Conservation (phyloP, 176 grass and related monocot species). For the Aegilops speltoides region DNA sequence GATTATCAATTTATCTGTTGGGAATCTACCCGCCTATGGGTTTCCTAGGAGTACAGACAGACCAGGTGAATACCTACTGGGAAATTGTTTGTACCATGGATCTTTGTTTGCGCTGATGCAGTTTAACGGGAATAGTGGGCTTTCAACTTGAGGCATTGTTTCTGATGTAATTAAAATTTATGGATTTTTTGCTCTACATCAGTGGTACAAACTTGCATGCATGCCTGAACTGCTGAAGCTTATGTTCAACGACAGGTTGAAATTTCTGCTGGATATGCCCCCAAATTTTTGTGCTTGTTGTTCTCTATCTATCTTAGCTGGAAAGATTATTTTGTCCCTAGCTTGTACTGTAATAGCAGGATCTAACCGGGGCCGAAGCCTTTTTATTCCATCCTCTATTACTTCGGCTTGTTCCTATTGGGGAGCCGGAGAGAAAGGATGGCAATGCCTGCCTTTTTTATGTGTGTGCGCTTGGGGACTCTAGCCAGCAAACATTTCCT, state of each 20-base stretch:
- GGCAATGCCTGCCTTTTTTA: too few species aligned
- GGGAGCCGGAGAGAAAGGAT: too few species aligned
- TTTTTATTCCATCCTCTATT: too few species aligned
- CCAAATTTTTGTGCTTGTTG: background rate
- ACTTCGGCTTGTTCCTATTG: too few species aligned
- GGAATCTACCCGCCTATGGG: background rate
- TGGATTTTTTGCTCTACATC: background rate
- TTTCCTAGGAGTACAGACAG: background rate
- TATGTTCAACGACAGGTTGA: background rate
- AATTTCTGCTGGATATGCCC: background rate
- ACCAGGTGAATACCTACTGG: constrained; percentile 11
- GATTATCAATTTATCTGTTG: background rate
- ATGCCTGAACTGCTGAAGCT: background rate
- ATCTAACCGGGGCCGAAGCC: too few species aligned
- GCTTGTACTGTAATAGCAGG: background rate
- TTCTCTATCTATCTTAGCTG: background rate
- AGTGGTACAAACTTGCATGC: background rate
- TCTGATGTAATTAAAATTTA: background rate
- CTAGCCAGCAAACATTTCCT: too few species aligned
- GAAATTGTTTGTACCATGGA: background rate
- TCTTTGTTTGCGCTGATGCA: background rate
- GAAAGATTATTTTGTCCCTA: background rate
- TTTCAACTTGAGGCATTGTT: background rate
- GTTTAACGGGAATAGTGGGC: background rate
- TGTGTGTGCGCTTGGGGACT: too few species aligned